Base-by-base conservation (phyloP, 805 yeast genomes). In the Komagataella pseudopastoris region DNA sequence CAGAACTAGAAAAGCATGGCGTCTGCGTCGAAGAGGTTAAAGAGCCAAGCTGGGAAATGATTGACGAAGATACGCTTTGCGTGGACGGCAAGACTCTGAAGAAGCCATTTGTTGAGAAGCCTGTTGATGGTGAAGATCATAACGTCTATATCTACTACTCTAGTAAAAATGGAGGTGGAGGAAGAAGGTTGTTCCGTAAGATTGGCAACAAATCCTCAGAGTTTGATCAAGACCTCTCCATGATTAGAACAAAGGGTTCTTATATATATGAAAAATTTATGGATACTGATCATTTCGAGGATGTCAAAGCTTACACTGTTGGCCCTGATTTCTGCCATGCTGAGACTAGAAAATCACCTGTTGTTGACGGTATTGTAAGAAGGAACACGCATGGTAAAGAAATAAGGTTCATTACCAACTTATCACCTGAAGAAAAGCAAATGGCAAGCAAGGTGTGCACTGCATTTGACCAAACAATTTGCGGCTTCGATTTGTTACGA, bases 81-180 rank as follows among this genome's bases (percentile, higher is more conserved):
- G 93, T 86, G 20, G 78, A 85, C 57, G 96, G 95, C 6, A 66
- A 77, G 59, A 70, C 71, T 6, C 70, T 93, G 70, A 74, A 72
- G 45, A 93, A 93, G 63, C 99, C 99, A 6, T 93, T 82, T 72
- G 99, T 93, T 39, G 99, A 93, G 65, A 93, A 93, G 59, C 99
- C 99, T 0, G 98, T 90, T 3, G 96, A 93, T 66, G 99, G 99
- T 51, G 99, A 93, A 68, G 96, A 93, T 67, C 99, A 93, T 67
- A 93, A 93, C 62, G 91, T 93, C 48, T 87, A 85, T 65, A 90
- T 93, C 45, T 93, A 93, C 68, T 93, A 91, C 64, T 85, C 90
- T 43, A 77, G 78, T 52, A 77, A 84, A 53, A 85, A 85, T 50
- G 99, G 99, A 48, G 99, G 99, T 52, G 99, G 99, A 57, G 99